Evolutionary conservation across 441 rosid species (phyloP).

Genomic region (Corymbia citriodora): DNA sequence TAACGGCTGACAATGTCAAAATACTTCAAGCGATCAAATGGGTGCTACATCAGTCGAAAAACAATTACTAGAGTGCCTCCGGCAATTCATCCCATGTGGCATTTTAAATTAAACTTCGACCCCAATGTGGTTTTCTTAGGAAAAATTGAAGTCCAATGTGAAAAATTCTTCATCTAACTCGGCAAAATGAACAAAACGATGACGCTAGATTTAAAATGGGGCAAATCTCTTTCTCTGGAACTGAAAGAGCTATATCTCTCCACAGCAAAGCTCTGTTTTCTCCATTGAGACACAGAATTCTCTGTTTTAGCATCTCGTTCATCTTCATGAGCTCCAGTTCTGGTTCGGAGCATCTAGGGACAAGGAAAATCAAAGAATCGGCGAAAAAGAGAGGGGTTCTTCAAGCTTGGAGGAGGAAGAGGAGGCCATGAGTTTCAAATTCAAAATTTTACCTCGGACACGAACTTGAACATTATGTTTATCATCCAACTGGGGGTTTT

Average conservation of each 20-base stretch:
- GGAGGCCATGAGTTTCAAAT: neutral
- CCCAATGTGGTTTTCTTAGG: too few relatives aligned
- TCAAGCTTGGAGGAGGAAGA: neutral
- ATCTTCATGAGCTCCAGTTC: neutral
- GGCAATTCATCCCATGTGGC: too few relatives aligned
- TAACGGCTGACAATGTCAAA: too few relatives aligned
- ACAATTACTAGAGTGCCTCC: too few relatives aligned
- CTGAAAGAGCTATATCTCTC: neutral
- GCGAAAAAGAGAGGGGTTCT: neutral
- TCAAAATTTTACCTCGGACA: neutral
- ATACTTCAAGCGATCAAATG: too few relatives aligned
- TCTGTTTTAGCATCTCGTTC: neutral
- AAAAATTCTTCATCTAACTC: too few relatives aligned
- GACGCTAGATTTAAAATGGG: too few relatives aligned
- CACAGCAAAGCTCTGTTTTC: neutral
- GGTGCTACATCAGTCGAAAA: too few relatives aligned
- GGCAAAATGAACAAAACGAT: too few relatives aligned
- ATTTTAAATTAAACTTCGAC: too few relatives aligned
- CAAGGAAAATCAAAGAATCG: neutral
- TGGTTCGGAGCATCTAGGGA: neutral
- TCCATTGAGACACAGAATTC: neutral
- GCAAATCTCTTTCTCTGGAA: too few relatives aligned
- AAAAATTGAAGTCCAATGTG: too few relatives aligned
- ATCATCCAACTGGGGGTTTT: neutral
- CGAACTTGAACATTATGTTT: neutral